Percentiles rank a stretch among this genome's conserved stretches.
Evolutionary conservation across 441 rosid species (phyloP).

Genomic region (Brassica hybrid): DNA sequence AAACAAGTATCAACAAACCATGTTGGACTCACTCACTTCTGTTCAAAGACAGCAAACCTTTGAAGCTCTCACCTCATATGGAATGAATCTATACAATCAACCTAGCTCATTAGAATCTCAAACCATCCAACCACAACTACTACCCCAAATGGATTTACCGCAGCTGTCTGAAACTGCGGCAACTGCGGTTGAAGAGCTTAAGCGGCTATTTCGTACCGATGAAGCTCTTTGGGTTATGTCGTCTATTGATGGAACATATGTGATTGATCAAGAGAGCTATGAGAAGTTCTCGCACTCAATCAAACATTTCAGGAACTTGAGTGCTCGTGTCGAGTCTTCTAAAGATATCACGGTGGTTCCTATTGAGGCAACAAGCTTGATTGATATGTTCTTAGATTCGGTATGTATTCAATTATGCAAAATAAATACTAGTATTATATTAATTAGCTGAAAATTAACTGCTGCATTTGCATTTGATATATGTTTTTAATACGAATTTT

Average conservation of each 20-base stretch:
- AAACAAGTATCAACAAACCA: background rate
- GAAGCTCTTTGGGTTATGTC: constrained; percentile 64
- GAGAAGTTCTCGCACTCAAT: constrained; percentile 44
- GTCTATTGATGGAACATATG: constrained; percentile 39
- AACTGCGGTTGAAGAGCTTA: constrained; percentile 58
- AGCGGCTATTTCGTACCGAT: constrained; percentile 46
- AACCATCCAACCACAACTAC: constrained; percentile 14
- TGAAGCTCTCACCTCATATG: background rate
- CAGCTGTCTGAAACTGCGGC: constrained; percentile 51
- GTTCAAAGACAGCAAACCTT: background rate
- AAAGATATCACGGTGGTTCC: constrained; percentile 48
- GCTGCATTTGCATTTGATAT: background rate
- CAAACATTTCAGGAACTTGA: constrained; percentile 41
- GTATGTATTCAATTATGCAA: constrained; percentile 42
- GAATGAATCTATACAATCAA: background rate
- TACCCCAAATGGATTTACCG: constrained; percentile 46
- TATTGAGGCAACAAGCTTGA: constrained; percentile 47
- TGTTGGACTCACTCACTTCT: constrained; percentile 34
- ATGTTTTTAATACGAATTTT: background rate
- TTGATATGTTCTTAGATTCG: constrained; percentile 55
- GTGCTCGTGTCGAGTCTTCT: constrained; percentile 63
- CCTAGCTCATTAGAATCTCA: background rate
- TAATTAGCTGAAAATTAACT: background rate
- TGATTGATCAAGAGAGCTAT: constrained; percentile 50
- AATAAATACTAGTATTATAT: background rate